Evolutionary conservation across 2,329 filamentous ascomycete genomes (phyloP).

Genomic region (Ilyonectria sp.): DNA sequence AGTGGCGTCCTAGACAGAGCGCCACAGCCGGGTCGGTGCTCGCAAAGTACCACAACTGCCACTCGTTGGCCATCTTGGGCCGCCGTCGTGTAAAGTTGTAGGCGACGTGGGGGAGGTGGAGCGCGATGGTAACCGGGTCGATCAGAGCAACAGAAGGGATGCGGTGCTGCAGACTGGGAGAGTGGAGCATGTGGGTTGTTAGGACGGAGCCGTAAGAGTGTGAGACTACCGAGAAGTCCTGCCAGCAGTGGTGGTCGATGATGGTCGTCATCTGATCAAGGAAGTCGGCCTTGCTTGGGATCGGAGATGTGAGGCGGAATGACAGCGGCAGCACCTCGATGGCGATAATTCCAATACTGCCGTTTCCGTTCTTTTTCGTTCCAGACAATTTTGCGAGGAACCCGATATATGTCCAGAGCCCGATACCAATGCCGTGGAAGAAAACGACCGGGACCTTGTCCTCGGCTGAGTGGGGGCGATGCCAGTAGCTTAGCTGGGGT

Average conservation of each 20-base stretch:
- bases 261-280: constrained; percentile 70
- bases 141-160: constrained; percentile 65
- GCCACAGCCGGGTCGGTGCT: constrained; percentile 77
- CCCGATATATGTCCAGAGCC: constrained; percentile 73
- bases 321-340: constrained; percentile 78
- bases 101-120: constrained; percentile 79
- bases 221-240: constrained; percentile 71
- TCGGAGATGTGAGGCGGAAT: constrained; percentile 71
- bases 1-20: constrained; percentile 74
- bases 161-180: constrained; percentile 62
- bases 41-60: constrained; percentile 80
- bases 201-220: constrained; percentile 78
- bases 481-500: constrained; percentile 73
- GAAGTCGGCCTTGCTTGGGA: constrained; percentile 67
- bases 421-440: constrained; percentile 80
- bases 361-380: constrained; percentile 44
- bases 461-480: constrained; percentile 69
- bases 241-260: constrained; percentile 70
- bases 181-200: constrained; percentile 73
- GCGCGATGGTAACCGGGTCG: constrained; percentile 76
- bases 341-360: constrained; percentile 74
- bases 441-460: constrained; percentile 73
- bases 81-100: constrained; percentile 77
- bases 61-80: constrained; percentile 75
- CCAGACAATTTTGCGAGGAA: constrained; percentile 69